phyloP scores from a whole-genome alignment of 2,329 filamentous ascomycete genomes.

The Ophiognomonia clavigignenti-juglandacearum region DNA sequence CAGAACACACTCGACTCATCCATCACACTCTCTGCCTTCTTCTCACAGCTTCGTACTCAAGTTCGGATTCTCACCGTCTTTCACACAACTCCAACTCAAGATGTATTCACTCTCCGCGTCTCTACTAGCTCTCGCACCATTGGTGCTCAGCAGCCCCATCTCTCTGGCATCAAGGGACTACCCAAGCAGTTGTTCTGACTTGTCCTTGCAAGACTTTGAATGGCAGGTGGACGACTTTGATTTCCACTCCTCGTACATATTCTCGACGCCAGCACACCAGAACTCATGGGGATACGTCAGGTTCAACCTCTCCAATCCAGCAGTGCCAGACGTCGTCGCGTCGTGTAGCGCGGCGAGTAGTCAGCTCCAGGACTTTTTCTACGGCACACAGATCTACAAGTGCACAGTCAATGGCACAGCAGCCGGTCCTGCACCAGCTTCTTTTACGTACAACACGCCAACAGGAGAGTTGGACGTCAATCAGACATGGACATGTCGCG shows the following conservation, averaged over 20 bases:
- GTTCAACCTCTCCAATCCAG: slow-evolving; percentile 46
- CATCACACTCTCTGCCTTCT: background rate
- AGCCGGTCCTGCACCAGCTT: slow-evolving; percentile 25
- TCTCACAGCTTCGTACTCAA: background rate
- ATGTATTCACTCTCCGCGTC: background rate
- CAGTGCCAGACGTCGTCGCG: slow-evolving; percentile 28
- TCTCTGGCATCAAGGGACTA: slow-evolving; percentile 17
- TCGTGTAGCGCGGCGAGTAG: slow-evolving; percentile 36
- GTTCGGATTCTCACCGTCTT: background rate
- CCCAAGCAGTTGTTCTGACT: slow-evolving; percentile 25
- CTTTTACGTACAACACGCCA: slow-evolving; percentile 38
- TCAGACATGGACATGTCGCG: slow-evolving; percentile 45
- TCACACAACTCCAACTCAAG: background rate
- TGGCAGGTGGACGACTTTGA: slow-evolving; percentile 42
- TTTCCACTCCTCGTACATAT: slow-evolving; percentile 44
- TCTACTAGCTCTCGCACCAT: background rate
- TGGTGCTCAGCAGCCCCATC: slow-evolving; percentile 17
- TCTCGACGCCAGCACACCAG: slow-evolving; percentile 47
- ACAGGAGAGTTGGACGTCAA: slow-evolving; percentile 34
- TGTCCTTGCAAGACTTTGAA: slow-evolving; percentile 28
- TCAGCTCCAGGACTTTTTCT: slow-evolving; percentile 45
- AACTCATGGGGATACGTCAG: slow-evolving; percentile 40
- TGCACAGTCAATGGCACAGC: slow-evolving; percentile 31
- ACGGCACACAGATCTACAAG: slow-evolving; percentile 38
- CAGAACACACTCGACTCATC: too few species aligned